Evolutionary conservation across 148 eudicot genomes (phyloP).

Genomic region (Rhododendron molle): DNA sequence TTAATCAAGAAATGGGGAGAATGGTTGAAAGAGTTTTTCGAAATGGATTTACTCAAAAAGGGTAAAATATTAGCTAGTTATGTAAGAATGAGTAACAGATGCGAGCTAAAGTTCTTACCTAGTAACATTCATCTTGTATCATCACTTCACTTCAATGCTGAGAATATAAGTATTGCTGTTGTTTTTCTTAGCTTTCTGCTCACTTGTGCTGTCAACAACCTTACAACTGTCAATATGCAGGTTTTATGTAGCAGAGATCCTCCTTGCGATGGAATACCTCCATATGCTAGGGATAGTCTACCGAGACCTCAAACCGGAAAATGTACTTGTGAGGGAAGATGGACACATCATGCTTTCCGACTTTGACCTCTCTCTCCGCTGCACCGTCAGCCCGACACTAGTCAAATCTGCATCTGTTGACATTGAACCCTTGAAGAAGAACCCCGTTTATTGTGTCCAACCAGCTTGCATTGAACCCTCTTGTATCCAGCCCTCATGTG

Average conservation of each 20-base stretch:
- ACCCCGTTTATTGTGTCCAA: slow-evolving; percentile 54
- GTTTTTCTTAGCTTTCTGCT: not conserved
- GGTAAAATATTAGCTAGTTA: not conserved
- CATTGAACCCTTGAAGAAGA: slow-evolving; percentile 36
- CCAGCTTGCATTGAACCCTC: slow-evolving; percentile 87
- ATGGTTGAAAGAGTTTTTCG: not conserved
- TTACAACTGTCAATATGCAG: slow-evolving; percentile 29
- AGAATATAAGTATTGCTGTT: not conserved
- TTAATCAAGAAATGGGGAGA: not conserved
- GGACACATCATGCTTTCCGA: slow-evolving; percentile 97
- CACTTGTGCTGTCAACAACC: not conserved
- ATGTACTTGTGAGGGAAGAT: slow-evolving; percentile 85
- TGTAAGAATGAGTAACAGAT: not conserved
- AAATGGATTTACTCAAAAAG: not conserved
- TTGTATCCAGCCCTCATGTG: slow-evolving; percentile 80
- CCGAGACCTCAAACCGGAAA: slow-evolving; percentile 90
- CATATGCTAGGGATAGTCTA: slow-evolving; percentile 94
- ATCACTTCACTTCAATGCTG: not conserved
- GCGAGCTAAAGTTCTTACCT: not conserved
- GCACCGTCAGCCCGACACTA: slow-evolving; percentile 77
- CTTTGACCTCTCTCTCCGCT: slow-evolving; percentile 83
- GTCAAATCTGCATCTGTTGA: slow-evolving; percentile 55
- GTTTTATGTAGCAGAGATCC: slow-evolving; percentile 86
- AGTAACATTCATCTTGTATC: slow-evolving; percentile 2
- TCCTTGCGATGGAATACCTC: slow-evolving; percentile 79